phyloP scores from a whole-genome alignment of 2,329 filamentous ascomycete genomes.

The Hymenoscyphus scutula region DNA sequence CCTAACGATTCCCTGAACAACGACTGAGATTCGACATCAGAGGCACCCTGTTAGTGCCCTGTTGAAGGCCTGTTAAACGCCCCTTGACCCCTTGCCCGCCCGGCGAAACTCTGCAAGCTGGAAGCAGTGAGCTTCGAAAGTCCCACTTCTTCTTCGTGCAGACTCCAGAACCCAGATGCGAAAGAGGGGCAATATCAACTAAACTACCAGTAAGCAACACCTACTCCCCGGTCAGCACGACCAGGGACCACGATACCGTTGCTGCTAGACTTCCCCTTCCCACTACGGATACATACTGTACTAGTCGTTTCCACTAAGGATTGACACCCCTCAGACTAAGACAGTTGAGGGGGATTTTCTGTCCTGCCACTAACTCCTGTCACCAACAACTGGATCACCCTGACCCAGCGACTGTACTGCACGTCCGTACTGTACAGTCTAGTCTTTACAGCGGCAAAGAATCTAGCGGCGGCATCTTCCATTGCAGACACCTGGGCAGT shows the following conservation, averaged over 20 bases:
- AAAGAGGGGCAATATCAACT: background rate
- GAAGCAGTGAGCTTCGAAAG: slow-evolving; percentile 1
- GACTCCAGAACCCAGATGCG: slow-evolving; percentile 2
- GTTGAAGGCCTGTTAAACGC: background rate
- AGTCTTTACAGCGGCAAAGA: slow-evolving; percentile 20
- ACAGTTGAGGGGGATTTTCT: background rate
- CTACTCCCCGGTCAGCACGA: slow-evolving; percentile 5
- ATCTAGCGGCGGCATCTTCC: slow-evolving; percentile 15
- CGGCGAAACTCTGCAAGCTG: background rate
- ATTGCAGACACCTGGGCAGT: background rate
- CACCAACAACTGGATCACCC: background rate
- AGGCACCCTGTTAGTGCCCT: background rate
- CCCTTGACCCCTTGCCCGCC: slow-evolving; percentile 2
- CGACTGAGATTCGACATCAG: background rate
- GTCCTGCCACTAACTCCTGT: background rate
- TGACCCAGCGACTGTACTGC: too few relatives aligned
- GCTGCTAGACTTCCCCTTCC: slow-evolving; percentile 21
- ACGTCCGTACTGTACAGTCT: too few relatives aligned
- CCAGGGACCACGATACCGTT: slow-evolving; percentile 26
- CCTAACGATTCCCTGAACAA: background rate
- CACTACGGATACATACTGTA: slow-evolving; percentile 9
- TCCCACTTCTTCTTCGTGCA: slow-evolving; percentile 2
- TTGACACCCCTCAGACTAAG: slow-evolving; percentile 22
- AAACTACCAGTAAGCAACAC: background rate
- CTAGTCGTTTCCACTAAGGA: slow-evolving; percentile 29